Base-by-base conservation (phyloP, 1,284 basidiomycete species). In the Sanghuangporus weigelae region DNA sequence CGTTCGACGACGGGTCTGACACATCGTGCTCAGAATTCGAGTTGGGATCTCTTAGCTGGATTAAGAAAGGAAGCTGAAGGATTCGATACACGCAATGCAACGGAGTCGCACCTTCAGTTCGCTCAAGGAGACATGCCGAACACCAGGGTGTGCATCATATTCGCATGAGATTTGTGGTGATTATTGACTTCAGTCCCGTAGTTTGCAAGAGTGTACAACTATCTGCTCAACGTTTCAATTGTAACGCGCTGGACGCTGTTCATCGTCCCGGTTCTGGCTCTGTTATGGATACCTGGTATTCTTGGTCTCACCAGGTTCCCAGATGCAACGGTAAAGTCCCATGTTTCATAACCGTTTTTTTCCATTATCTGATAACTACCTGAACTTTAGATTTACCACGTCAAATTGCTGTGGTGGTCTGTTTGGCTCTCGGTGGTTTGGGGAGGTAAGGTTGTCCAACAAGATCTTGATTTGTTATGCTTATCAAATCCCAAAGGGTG, bases 341-440 rank as follows among this genome's bases (percentile, higher is more conserved):
- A 7, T 36, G 12, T 23, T 39, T 21, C 35, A 8, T 21, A 42
- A 38, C 44, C 19, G n/a, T 2, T 38, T 4, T 50, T 7, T 23
- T 21, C 7, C 57, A 36, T 54, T 53, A 51, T 26, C 10, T 21
- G 7, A 23, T 40, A 49, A 59, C 7, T 63, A 49, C 54, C 44
- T 26, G 50, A 31, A 12, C 53, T 57, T 40, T 5, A 84, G 82
- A 74, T 86, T 19, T 87, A 83, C 84, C 78, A 79, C 8, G 83
- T 90, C 11, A 80, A 78, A 60, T 75, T 93, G 48, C 62, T 92
- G 10, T 95, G 86, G 85, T 96, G 93, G 93, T 93, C 90, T 62
- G 86, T 94, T 65, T 96, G 92, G 92, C 77, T 95, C 48, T 84
- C 81, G 46, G 82, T 93, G 46, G 77, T 84, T 36, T 95, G 93